Conservation (phyloP, 164 flowering plant species). For the Paratinospora sagittata region DNA sequence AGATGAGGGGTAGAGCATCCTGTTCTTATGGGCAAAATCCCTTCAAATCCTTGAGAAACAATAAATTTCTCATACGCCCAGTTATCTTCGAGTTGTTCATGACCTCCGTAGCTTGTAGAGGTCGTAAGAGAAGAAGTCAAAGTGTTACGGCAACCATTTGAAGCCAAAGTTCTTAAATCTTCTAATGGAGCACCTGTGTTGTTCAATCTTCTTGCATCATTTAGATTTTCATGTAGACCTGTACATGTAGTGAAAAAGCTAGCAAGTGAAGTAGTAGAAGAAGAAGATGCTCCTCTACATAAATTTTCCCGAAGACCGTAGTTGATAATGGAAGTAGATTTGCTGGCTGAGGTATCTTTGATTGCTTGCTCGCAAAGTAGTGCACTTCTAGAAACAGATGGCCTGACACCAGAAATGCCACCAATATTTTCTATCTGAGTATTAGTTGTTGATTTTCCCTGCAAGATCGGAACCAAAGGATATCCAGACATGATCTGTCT, state of each 20-base stretch:
- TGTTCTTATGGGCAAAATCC: conserved; percentile 15
- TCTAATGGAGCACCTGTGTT: conserved; percentile 28
- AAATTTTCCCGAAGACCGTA: conserved; percentile 26
- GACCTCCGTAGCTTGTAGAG: conserved; percentile 21
- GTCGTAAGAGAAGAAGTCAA: conserved; percentile 23
- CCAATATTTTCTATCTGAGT: conserved; percentile 13
- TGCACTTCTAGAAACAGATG: conserved; percentile 17
- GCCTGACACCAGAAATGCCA: conserved; percentile 15
- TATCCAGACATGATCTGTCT: conserved; percentile 31
- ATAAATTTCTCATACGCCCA: conserved; percentile 27
- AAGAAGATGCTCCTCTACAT: conserved; percentile 25
- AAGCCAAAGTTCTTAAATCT: conserved; percentile 18
- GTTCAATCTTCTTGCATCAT: conserved; percentile 17
- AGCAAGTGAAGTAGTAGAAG: conserved; percentile 37
- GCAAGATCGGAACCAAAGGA: conserved; percentile 32
- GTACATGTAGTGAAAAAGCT: conserved; percentile 25
- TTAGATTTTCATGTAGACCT: conserved; percentile 28
- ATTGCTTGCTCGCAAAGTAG: conserved; percentile 12
- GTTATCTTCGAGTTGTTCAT: conserved; percentile 21
- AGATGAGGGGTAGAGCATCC: conserved; percentile 23
- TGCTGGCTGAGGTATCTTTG: conserved; percentile 10
- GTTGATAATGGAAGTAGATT: conserved; percentile 10
- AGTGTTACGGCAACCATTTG: conserved; percentile 22
- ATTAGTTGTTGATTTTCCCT: conserved; percentile 23
- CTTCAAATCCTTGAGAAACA: conserved; percentile 18